Conservation (phyloP, 2,329 filamentous ascomycete genomes). For the Xylaria sp. region DNA sequence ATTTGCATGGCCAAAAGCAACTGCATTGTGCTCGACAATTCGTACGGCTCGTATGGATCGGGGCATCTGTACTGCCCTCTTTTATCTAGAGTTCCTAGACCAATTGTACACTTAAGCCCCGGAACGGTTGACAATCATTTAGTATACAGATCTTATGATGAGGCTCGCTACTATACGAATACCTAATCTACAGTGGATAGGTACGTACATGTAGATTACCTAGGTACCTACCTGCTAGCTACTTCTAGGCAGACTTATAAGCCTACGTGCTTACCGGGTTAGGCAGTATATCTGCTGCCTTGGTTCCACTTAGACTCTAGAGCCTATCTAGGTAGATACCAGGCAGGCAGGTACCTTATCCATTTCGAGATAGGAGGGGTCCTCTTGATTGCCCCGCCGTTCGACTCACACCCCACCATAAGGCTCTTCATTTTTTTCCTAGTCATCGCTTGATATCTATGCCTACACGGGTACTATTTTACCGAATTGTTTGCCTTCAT, state of each 20-base stretch:
- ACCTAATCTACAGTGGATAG: too few species aligned
- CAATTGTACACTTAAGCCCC: too few species aligned
- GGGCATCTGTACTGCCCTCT: too few species aligned
- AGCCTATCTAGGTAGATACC: background rate
- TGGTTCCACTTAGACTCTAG: background rate
- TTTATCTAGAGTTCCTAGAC: too few species aligned
- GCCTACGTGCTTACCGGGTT: background rate
- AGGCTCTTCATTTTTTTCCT: slow-evolving; percentile 13
- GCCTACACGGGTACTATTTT: slow-evolving; percentile 1
- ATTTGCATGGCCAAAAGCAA: background rate
- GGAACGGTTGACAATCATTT: too few species aligned
- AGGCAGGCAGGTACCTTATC: background rate
- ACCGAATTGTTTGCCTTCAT: background rate
- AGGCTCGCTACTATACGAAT: too few species aligned
- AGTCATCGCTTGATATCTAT: background rate
- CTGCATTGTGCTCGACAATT: background rate
- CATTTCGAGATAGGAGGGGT: slow-evolving; percentile 21
- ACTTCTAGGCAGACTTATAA: background rate
- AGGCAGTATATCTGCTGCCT: background rate
- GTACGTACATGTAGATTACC: too few species aligned
- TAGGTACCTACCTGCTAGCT: too few species aligned
- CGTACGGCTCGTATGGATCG: too few species aligned
- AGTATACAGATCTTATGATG: background rate
- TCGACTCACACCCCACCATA: slow-evolving; percentile 22
- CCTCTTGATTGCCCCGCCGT: slow-evolving; percentile 21